These are phyloP conservation scores for Geosmithia morbida DNA, from an alignment of 2,329 filamentous ascomycete species.

Conservation along the genomic window DNA sequence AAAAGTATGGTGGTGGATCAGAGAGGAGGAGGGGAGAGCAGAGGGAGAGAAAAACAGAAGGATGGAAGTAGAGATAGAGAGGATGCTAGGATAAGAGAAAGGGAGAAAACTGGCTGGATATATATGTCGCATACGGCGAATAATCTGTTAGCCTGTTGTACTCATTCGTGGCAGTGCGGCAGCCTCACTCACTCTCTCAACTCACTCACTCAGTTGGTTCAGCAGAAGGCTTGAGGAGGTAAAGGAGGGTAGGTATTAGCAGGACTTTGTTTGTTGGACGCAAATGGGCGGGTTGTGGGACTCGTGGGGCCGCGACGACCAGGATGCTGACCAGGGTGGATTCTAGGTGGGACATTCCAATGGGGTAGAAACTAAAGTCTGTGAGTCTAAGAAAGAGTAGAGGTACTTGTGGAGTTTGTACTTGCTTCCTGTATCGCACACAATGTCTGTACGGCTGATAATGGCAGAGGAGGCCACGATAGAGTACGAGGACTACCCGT, in stretches of 20 bases:
- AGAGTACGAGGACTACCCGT: no score
- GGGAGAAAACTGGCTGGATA: background rate
- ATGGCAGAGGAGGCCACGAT: no score
- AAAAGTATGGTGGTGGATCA: background rate
- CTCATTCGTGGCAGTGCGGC: background rate
- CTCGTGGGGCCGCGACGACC: no score
- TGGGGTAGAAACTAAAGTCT: no score
- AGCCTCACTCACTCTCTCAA: background rate
- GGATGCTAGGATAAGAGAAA: background rate
- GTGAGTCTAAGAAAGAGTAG: no score
- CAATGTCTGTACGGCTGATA: no score
- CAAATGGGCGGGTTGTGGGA: no score
- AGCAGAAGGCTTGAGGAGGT: no score
- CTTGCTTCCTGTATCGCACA: no score
- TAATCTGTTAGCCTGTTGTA: background rate
- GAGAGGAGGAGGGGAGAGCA: background rate
- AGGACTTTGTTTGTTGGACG: no score
- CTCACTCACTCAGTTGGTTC: background rate
- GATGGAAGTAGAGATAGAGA: constrained; percentile 1
- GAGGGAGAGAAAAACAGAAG: background rate
- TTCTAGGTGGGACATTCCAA: background rate
- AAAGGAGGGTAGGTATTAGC: no score
- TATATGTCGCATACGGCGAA: constrained; percentile 2
- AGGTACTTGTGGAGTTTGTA: no score
- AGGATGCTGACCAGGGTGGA: background rate